phyloP scores from a whole-genome alignment of 768 basidiomycete genomes.

The Cantharellus anzutake region DNA sequence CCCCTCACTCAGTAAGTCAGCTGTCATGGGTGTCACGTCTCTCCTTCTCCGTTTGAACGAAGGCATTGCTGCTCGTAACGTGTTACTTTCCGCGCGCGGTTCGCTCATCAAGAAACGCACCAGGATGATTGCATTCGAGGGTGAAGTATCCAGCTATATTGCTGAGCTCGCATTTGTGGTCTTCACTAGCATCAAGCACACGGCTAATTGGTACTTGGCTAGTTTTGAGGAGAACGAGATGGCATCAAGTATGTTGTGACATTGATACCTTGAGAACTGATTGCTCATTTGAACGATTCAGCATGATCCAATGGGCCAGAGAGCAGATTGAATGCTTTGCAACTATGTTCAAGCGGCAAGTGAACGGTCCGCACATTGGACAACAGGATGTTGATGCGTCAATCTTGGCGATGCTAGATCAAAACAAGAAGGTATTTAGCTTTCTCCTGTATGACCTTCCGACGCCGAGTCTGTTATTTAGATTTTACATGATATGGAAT shows the following conservation, averaged over 20 bases:
- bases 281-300: background rate
- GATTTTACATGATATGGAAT: too few relatives aligned
- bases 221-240: conserved; percentile 93
- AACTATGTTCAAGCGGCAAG: conserved; percentile 75
- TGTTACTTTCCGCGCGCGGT: conserved; percentile 64
- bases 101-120: conserved; percentile 57
- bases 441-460: too few relatives aligned
- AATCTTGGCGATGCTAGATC: conserved; percentile 50
- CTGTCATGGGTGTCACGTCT: conserved; percentile 48
- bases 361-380: conserved; percentile 68
- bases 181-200: conserved; percentile 92
- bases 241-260: conserved; percentile 49
- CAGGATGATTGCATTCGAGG: conserved; percentile 80
- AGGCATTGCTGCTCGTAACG: conserved; percentile 55
- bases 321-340: conserved; percentile 67
- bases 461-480: too few relatives aligned
- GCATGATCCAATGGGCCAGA: conserved; percentile 79
- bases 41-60: conserved; percentile 60
- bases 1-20: conserved; percentile 57
- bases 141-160: conserved; percentile 69
- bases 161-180: conserved; percentile 74
- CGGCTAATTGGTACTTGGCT: conserved; percentile 92
- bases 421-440: conserved; percentile 36
- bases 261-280: conserved; percentile 6
- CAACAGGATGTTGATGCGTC: conserved; percentile 57